Conservation (phyloP, 192 early-diverging fungal genomes). For the Gigaspora rosea region DNA sequence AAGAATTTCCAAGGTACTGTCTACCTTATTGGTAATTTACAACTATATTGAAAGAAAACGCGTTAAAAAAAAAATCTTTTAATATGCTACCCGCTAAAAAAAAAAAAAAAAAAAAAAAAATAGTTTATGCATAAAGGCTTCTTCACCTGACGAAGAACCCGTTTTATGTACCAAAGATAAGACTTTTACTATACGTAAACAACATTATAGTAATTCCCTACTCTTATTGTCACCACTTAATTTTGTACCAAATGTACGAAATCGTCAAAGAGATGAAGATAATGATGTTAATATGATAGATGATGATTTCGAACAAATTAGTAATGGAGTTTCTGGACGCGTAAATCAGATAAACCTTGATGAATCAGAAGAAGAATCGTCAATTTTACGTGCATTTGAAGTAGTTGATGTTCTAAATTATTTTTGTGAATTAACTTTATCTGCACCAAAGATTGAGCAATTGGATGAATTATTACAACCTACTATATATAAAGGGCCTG, state of each 20-base stretch:
- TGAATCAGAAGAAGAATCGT: neutral
- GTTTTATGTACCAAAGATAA: neutral
- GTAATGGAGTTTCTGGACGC: neutral
- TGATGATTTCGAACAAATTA: neutral
- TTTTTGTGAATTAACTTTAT: neutral
- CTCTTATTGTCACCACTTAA: neutral
- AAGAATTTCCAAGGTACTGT: too few relatives aligned
- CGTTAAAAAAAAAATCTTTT: neutral
- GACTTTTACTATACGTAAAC: conserved; percentile 3
- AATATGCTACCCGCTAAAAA: neutral
- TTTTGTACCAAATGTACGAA: neutral
- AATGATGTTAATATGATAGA: neutral
- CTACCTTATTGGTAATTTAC: neutral
- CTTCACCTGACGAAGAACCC: neutral
- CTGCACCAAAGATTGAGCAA: conserved; percentile 1
- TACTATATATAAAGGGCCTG: neutral
- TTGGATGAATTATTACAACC: neutral
- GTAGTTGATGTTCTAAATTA: neutral
- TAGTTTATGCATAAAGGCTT: neutral
- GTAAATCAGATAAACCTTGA: neutral
- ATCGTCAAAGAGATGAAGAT: neutral
- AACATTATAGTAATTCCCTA: neutral
- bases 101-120: neutral
- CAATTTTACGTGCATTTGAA: neutral
- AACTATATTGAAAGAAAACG: neutral